These are phyloP conservation scores for Umbelopsis vinacea DNA, from an alignment of 192 early-diverging fungal genomes.

Conservation along the genomic window DNA sequence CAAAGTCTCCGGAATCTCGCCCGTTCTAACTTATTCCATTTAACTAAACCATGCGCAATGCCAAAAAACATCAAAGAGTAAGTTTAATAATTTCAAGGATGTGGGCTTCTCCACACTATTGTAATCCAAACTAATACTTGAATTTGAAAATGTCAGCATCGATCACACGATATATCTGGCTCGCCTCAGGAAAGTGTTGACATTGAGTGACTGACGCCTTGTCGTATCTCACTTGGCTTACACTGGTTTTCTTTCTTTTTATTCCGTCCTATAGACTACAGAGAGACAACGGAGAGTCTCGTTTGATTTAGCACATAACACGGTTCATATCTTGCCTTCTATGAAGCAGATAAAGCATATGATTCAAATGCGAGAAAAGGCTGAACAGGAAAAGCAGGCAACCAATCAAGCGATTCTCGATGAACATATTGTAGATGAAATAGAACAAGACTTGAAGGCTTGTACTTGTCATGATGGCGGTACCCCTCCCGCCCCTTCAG, in stretches of 20 bases:
- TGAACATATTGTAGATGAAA: conserved; percentile 39
- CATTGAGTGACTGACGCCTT: neutral
- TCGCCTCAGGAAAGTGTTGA: conserved; percentile 17
- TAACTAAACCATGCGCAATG: conserved; percentile 6
- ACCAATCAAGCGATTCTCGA: conserved; percentile 33
- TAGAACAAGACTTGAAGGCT: conserved; percentile 16
- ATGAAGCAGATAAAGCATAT: conserved; percentile 30
- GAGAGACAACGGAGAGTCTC: conserved; percentile 33
- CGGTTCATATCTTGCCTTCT: conserved; percentile 42
- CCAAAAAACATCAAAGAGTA: conserved; percentile 13
- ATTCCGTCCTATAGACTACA: neutral
- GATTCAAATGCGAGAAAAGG: conserved; percentile 35
- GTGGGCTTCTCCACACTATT: neutral
- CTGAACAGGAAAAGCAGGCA: conserved; percentile 27
- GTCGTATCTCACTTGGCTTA: neutral
- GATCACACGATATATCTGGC: conserved; percentile 9
- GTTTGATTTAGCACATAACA: conserved; percentile 44
- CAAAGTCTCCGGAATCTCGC: neutral
- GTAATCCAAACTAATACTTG: neutral
- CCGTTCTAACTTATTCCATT: neutral
- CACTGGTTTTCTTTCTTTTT: neutral
- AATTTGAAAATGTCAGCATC: neutral
- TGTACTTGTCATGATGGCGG: conserved; percentile 10
- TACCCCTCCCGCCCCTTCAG: neutral
- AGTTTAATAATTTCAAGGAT: neutral